Percentiles rank a stretch among this genome's conserved stretches.
Evolutionary conservation across 2,329 filamentous ascomycete species (phyloP).

Genomic region (Xylariaceae sp.): DNA sequence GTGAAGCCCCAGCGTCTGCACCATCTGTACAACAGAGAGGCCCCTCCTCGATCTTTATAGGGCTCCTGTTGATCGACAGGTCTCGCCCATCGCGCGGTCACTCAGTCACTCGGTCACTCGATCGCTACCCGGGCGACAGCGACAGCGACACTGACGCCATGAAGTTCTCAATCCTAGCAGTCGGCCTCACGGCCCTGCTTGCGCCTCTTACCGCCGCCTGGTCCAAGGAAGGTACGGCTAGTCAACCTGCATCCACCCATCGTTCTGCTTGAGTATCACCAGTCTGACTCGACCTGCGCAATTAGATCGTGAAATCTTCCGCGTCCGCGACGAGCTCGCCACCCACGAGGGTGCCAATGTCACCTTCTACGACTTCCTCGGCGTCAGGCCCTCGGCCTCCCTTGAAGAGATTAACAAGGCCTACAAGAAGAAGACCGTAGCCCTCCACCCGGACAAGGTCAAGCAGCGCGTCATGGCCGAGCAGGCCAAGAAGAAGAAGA

Average conservation of each 20-base stretch:
- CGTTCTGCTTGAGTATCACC: background rate
- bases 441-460: constrained; percentile 93
- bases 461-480: constrained; percentile 76
- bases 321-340: constrained; percentile 82
- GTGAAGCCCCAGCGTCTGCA: too few relatives aligned
- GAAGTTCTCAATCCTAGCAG: constrained; percentile 65
- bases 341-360: constrained; percentile 71
- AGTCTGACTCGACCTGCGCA: background rate
- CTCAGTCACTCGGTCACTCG: too few relatives aligned
- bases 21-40: too few relatives aligned
- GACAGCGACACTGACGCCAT: constrained; percentile 49
- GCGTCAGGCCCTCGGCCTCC: constrained; percentile 67
- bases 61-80: too few relatives aligned
- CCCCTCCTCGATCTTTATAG: too few relatives aligned
- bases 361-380: constrained; percentile 94
- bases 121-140: background rate
- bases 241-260: background rate
- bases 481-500: constrained; percentile 54
- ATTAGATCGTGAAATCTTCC: constrained; percentile 95
- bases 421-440: constrained; percentile 81
- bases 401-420: constrained; percentile 91
- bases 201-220: constrained; percentile 70
- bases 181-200: constrained; percentile 68
- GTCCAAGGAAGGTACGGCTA: constrained; percentile 72
- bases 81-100: too few relatives aligned